These are phyloP conservation scores for Globisporangium ultimum DNA, from an alignment of 352 stramenopile genomes.

Conservation along the genomic window DNA sequence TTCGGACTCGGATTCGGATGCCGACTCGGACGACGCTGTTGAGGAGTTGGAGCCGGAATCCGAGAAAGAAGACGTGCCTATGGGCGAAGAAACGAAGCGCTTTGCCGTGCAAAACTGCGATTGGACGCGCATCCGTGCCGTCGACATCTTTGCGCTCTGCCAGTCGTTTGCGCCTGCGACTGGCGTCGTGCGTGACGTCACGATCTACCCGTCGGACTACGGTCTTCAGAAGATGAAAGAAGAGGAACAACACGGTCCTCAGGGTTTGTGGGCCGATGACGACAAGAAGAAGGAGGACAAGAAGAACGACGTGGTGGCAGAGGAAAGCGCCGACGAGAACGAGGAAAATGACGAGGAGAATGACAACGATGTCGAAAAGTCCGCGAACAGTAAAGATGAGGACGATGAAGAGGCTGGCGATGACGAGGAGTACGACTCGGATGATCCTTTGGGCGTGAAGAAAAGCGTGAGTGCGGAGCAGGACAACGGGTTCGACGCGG, in stretches of 20 bases:
- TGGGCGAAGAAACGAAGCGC: conserved; percentile 81
- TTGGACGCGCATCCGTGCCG: conserved; percentile 94
- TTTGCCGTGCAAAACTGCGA: conserved; percentile 96
- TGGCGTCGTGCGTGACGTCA: conserved; percentile 88
- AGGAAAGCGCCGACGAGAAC: conserved; percentile 19
- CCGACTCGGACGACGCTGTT: conserved; percentile 26
- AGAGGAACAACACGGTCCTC: conserved; percentile 69
- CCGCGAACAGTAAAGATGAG: conserved; percentile 11
- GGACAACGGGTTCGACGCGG: conserved; percentile 88
- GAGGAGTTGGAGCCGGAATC: conserved; percentile 38
- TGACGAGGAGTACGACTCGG: conserved; percentile 58
- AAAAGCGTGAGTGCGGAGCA: conserved; percentile 51
- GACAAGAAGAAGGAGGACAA: conserved; percentile 30
- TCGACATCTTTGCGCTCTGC: conserved; percentile 95
- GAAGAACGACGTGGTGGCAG: conserved; percentile 16
- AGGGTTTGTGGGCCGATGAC: conserved; percentile 54
- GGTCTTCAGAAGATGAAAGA: conserved; percentile 93
- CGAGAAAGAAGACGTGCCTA: conserved; percentile 71
- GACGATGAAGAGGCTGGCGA: conserved; percentile 30
- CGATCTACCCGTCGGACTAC: conserved; percentile 96
- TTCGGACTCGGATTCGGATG: conserved; percentile 30
- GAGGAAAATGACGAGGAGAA: conserved; percentile 15
- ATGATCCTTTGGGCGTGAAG: conserved; percentile 68
- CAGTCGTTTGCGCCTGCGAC: conserved; percentile 91
- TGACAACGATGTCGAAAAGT: conserved; percentile 10